These are phyloP conservation scores for Trametes pubescens DNA, from an alignment of 1,284 basidiomycete species.

Conservation along the genomic window DNA sequence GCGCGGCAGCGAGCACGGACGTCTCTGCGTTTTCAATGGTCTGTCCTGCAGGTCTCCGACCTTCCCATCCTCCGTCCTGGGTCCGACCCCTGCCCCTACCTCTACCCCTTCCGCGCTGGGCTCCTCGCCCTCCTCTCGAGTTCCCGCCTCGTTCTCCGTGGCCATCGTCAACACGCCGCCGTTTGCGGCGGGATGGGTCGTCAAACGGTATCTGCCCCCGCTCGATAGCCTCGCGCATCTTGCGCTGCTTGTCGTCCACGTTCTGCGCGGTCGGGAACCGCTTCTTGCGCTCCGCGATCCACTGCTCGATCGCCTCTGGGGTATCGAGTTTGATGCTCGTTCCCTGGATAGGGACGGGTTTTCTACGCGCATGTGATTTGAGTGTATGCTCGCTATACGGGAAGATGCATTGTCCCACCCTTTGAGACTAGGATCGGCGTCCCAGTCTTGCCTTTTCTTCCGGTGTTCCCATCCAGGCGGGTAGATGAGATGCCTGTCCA, in stretches of 20 bases:
- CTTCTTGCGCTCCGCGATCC: slow-evolving; percentile 88
- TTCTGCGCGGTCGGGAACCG: slow-evolving; percentile 80
- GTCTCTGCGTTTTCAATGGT: background rate
- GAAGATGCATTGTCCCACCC: slow-evolving; percentile 54
- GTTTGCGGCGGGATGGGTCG: slow-evolving; percentile 50
- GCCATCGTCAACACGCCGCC: slow-evolving; percentile 40
- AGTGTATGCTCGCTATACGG: background rate
- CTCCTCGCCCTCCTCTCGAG: slow-evolving; percentile 42
- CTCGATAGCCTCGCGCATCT: slow-evolving; percentile 75
- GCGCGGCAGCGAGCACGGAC: background rate
- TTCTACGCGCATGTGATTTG: slow-evolving; percentile 49
- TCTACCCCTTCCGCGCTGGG: slow-evolving; percentile 46
- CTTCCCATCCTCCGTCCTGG: slow-evolving; percentile 32
- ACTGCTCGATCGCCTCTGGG: slow-evolving; percentile 82
- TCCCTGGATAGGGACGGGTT: slow-evolving; percentile 81
- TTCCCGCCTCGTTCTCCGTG: slow-evolving; percentile 36
- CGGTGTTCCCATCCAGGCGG: slow-evolving; percentile 77
- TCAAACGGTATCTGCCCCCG: slow-evolving; percentile 76
- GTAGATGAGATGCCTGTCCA: slow-evolving; percentile 90
- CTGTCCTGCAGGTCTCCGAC: slow-evolving; percentile 8
- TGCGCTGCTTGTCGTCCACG: slow-evolving; percentile 81
- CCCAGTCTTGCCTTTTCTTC: slow-evolving; percentile 70
- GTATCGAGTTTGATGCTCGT: slow-evolving; percentile 81
- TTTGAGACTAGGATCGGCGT: slow-evolving; percentile 78
- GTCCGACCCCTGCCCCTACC: slow-evolving; percentile 45